Conservation (phyloP, 176 grass and related monocot genomes). For the Ananas comosus region DNA sequence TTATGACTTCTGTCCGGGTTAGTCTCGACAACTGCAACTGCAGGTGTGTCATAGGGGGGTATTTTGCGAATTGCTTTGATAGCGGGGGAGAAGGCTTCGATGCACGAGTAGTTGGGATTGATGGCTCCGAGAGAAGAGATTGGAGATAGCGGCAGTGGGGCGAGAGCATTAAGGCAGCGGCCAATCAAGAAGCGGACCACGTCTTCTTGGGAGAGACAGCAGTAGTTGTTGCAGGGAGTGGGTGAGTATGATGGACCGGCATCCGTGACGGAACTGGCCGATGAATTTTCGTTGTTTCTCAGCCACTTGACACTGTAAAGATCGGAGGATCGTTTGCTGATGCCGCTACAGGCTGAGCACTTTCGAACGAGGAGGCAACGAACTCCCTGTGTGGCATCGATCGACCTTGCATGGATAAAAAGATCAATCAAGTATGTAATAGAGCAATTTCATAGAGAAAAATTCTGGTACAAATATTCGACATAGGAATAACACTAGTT, state of each 20-base stretch:
- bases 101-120: constrained; percentile 21
- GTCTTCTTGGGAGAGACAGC: constrained; percentile 48
- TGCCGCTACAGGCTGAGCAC: constrained; percentile 22
- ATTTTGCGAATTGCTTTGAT: constrained; percentile 17
- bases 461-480: neutral
- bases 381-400: constrained; percentile 42
- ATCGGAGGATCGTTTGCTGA: constrained; percentile 37
- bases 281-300: constrained; percentile 30
- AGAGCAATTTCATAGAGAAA: neutral
- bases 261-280: neutral
- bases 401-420: constrained; percentile 26
- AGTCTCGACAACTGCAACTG: constrained; percentile 35
- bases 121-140: constrained; percentile 45
- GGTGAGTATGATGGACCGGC: neutral
- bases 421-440: neutral
- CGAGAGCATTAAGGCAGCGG: constrained; percentile 49
- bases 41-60: constrained; percentile 23
- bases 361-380: constrained; percentile 39
- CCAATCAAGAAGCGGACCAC: constrained; percentile 56
- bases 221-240: constrained; percentile 33
- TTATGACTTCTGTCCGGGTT: constrained; percentile 21
- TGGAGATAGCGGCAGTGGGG: constrained; percentile 41
- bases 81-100: constrained; percentile 40
- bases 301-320: constrained; percentile 30
- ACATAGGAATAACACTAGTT: neutral